These are phyloP conservation scores for Lanmaoa rubissima DNA, from an alignment of 768 basidiomycete species.

Conservation along the genomic window DNA sequence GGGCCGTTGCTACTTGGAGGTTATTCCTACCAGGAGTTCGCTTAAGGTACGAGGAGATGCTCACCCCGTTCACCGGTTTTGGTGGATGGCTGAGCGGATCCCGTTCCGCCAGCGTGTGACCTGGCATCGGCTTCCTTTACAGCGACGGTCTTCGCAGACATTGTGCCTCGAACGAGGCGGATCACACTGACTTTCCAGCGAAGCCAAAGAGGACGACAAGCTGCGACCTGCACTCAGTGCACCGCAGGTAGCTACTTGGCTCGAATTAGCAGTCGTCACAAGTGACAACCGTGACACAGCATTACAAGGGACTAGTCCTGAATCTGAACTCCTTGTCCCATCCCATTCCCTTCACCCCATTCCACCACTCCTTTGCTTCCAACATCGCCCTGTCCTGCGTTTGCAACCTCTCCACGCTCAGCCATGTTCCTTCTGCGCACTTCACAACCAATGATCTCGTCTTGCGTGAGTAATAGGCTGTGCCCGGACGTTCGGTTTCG, in stretches of 20 bases:
- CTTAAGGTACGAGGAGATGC: slow-evolving; percentile 7
- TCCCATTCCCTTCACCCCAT: slow-evolving; percentile 49
- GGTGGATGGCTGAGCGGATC: slow-evolving; percentile 14
- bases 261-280: slow-evolving; percentile 17
- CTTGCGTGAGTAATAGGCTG: slow-evolving; percentile 42
- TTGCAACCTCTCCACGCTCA: slow-evolving; percentile 57
- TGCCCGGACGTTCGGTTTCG: slow-evolving; percentile 36
- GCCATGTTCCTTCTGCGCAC: slow-evolving; percentile 51
- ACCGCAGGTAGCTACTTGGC: background rate
- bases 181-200: slow-evolving; percentile 11
- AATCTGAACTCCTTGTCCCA: slow-evolving; percentile 23
- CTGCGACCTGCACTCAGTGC: background rate
- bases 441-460: slow-evolving; percentile 46
- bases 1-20: slow-evolving; percentile 42
- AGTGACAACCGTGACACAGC: slow-evolving; percentile 16
- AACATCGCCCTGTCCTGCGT: slow-evolving; percentile 58
- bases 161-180: slow-evolving; percentile 16
- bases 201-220: slow-evolving; percentile 2
- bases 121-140: slow-evolving; percentile 20
- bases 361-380: slow-evolving; percentile 74
- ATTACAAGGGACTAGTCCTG: background rate
- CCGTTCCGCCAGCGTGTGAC: slow-evolving; percentile 7
- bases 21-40: background rate
- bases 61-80: slow-evolving; percentile 32
- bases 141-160: slow-evolving; percentile 17